Evolutionary conservation across 495 filamentous ascomycete species (phyloP).

Genomic region (Echria macrotheca): DNA sequence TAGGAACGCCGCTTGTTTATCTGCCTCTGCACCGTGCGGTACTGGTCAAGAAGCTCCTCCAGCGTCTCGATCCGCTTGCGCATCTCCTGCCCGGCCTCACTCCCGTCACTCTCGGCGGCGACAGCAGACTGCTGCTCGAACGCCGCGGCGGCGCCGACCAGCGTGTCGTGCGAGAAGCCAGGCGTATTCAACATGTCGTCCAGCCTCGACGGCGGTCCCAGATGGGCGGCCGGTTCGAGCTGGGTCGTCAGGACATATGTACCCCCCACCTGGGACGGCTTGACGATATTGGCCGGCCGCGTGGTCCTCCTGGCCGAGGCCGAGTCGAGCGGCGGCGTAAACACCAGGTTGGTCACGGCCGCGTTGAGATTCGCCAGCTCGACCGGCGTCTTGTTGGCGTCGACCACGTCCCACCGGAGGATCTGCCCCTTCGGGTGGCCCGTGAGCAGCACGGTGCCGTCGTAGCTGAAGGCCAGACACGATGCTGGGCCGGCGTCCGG

Average conservation of each 20-base stretch:
- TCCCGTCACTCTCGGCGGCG: constrained; percentile 20
- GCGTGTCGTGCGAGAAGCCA: constrained; percentile 29
- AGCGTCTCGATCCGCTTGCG: constrained; percentile 47
- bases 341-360: constrained; percentile 70
- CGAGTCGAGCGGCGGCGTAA: constrained; percentile 65
- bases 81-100: constrained; percentile 36
- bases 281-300: constrained; percentile 58
- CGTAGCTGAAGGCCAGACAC: constrained; percentile 67
- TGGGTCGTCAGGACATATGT: constrained; percentile 67
- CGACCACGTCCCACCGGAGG: constrained; percentile 57
- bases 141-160: constrained; percentile 24
- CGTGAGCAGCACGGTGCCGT: constrained; percentile 72
- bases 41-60: constrained; percentile 47
- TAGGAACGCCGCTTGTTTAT: constrained; percentile 42
- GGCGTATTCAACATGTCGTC: constrained; percentile 33
- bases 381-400: constrained; percentile 60
- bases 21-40: constrained; percentile 42
- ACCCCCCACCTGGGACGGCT: constrained; percentile 62
- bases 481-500: constrained; percentile 56
- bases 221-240: constrained; percentile 42
- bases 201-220: constrained; percentile 32
- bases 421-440: constrained; percentile 79
- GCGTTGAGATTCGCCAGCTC: constrained; percentile 65
- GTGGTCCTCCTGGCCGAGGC: constrained; percentile 38
- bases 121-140: constrained; percentile 27